phyloP scores from a whole-genome alignment of 345 rosid species.

The Gossypium longicalyx region DNA sequence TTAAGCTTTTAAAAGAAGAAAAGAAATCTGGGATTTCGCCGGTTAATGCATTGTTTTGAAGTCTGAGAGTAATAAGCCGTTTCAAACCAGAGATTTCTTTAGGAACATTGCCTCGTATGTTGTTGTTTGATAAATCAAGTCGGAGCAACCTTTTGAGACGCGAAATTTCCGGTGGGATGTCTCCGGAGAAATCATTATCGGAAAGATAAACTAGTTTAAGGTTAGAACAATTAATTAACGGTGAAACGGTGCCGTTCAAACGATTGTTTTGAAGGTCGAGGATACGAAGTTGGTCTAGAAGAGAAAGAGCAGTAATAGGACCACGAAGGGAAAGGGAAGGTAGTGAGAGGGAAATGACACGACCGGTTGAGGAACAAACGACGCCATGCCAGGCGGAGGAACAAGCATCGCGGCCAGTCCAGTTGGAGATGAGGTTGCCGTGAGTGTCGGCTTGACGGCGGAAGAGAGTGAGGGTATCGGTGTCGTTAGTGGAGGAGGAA shows the following conservation, averaged over 20 bases:
- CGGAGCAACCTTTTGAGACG: conserved; percentile 56
- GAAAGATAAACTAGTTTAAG: conserved; percentile 74
- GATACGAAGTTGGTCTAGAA: conserved; percentile 73
- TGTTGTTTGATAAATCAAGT: conserved; percentile 79
- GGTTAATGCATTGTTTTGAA: conserved; percentile 75
- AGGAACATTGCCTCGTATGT: conserved; percentile 65
- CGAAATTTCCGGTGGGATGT: conserved; percentile 60
- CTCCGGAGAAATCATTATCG: conserved; percentile 70
- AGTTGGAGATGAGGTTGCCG: conserved; percentile 69
- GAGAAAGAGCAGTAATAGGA: conserved; percentile 56
- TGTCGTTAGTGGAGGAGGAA: conserved; percentile 45
- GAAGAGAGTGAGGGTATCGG: conserved; percentile 67
- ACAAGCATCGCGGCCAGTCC: conserved; percentile 76
- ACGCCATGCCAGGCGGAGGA: conserved; percentile 71
- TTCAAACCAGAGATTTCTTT: conserved; percentile 43
- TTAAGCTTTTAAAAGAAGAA: conserved; percentile 32
- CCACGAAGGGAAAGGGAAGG: conserved; percentile 76
- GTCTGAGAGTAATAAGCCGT: conserved; percentile 65
- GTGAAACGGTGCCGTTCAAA: conserved; percentile 61
- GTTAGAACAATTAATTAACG: conserved; percentile 60
- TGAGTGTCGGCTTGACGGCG: conserved; percentile 77
- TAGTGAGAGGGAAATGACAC: conserved; percentile 54
- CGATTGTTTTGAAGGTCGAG: conserved; percentile 86
- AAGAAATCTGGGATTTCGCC: conserved; percentile 79
- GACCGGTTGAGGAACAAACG: conserved; percentile 50